Percentiles rank a stretch among this genome's conserved stretches.
Evolutionary conservation across 768 basidiomycete genomes (phyloP).

Genomic region (Trametes elegans): DNA sequence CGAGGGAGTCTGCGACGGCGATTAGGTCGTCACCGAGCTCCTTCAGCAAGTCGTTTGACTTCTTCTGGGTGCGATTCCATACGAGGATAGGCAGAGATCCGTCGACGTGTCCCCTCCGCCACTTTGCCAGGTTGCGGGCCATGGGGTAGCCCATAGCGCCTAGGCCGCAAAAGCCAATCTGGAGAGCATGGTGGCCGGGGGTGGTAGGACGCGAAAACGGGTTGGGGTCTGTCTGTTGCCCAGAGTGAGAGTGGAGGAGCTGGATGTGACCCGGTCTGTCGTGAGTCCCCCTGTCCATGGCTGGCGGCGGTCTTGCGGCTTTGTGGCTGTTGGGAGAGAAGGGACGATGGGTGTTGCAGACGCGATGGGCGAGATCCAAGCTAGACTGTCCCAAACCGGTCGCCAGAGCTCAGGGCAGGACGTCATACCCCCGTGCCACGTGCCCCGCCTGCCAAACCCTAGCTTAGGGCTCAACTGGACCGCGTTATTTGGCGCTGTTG

Average conservation of each 20-base stretch:
- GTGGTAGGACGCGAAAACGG: constrained; percentile 64
- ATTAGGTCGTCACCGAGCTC: constrained; percentile 54
- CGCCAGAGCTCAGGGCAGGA: neutral
- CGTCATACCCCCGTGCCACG: constrained; percentile 1
- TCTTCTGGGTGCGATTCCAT: constrained; percentile 71
- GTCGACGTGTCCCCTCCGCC: constrained; percentile 37
- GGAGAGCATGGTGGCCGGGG: constrained; percentile 38
- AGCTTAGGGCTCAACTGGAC: constrained; percentile 1
- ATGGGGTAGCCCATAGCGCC: constrained; percentile 75
- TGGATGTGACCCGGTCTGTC: neutral
- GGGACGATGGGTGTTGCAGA: neutral
- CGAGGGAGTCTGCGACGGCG: constrained; percentile 52
- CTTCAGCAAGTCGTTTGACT: constrained; percentile 54
- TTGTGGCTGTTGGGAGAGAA: neutral
- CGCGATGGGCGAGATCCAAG: constrained; percentile 5
- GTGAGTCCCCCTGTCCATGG: constrained; percentile 4
- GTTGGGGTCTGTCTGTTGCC: constrained; percentile 11
- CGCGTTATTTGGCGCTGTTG: constrained; percentile 13
- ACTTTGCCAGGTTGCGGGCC: constrained; percentile 74
- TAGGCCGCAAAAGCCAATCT: constrained; percentile 50
- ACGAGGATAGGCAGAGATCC: constrained; percentile 56
- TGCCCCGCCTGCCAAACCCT: neutral
- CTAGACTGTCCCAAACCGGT: neutral
- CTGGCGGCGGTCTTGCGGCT: neutral
- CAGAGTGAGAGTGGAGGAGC: constrained; percentile 13